phyloP scores from a whole-genome alignment of 1,284 basidiomycete genomes.

The Neolentinus lepideus region DNA sequence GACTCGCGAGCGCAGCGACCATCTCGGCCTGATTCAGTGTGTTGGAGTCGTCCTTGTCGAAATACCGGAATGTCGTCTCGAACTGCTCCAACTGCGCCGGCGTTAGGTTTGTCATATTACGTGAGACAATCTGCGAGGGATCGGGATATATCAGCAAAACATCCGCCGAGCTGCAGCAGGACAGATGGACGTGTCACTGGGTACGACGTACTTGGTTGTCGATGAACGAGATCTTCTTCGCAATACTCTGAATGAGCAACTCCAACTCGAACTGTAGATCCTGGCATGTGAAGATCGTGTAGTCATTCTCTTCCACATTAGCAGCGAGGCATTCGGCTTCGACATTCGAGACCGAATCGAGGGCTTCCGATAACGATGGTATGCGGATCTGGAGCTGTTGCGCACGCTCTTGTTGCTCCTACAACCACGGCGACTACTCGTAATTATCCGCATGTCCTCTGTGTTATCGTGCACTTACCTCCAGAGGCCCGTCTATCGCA shows the following conservation, averaged over 20 bases:
- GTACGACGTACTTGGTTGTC: constrained; percentile 82
- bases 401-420: constrained; percentile 51
- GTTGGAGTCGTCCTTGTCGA: constrained; percentile 90
- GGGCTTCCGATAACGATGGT: constrained; percentile 48
- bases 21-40: constrained; percentile 83
- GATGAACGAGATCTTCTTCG: constrained; percentile 90
- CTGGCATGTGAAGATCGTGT: constrained; percentile 86
- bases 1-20: constrained; percentile 86
- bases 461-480: constrained; percentile 39
- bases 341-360: constrained; percentile 49
- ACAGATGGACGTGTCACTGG: background rate
- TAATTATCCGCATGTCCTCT: too few species aligned
- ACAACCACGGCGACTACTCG: constrained; percentile 4
- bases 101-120: constrained; percentile 87
- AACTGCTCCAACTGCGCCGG: constrained; percentile 97
- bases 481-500: constrained; percentile 70
- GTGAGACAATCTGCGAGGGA: constrained; percentile 63
- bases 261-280: constrained; percentile 91
- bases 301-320: constrained; percentile 96
- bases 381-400: constrained; percentile 57
- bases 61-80: constrained; percentile 95
- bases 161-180: too few species aligned
- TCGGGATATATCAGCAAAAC: background rate
- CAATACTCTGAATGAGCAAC: constrained; percentile 73
- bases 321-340: constrained; percentile 82